Evolutionary conservation across 768 basidiomycete species (phyloP), one percentile per base, ranked within the genome.

Genomic region (Hirschioporus abietinus): DNA sequence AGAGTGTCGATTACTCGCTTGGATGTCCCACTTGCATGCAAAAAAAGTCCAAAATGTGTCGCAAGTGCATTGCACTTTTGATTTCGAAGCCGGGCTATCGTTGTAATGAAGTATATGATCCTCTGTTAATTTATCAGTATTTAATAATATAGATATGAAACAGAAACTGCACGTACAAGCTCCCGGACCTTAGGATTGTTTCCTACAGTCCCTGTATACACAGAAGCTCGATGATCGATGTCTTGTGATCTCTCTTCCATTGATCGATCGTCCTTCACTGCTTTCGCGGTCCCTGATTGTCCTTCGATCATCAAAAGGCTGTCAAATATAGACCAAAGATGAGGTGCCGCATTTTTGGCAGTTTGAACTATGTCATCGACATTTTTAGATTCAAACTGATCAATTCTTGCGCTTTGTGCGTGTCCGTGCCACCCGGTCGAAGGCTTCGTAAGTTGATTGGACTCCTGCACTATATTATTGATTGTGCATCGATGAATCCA

Each of bases 1-100:
- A 79, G 69, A 7, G 76, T 42, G 27, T 76, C 72, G 17, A 72
- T 65, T 25, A 77, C 72, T 18, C 72, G 73, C 26, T 75, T 70
- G 1, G 73, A 73, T 1, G 73, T 66, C 23, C 71, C 70, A 8
- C 70, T 69, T 4, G 73, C 72, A 63, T 78, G 75, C 15, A 75
- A 65, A 60, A 77, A 78, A 7, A 79, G 66, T 0, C 77, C 73
- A 1, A 76, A 63, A 20, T 75, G 27, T 26, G 66, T 71, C 61
- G 75, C 72, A 1, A 76, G 65, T 7, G 66, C 64, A 60, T 76
- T 75, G 52, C 72, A 73, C 7, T 67, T 35, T 52, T 71, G 70
- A 65, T 76, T 74, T 24, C 20, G 4, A 1, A 52, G 4, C 20
- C 42, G 42, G 3, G 42, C 42, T 5, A 20, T 1, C 42, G 20